phyloP scores from a whole-genome alignment of 768 basidiomycete genomes.

The Leccinum arenicola region DNA sequence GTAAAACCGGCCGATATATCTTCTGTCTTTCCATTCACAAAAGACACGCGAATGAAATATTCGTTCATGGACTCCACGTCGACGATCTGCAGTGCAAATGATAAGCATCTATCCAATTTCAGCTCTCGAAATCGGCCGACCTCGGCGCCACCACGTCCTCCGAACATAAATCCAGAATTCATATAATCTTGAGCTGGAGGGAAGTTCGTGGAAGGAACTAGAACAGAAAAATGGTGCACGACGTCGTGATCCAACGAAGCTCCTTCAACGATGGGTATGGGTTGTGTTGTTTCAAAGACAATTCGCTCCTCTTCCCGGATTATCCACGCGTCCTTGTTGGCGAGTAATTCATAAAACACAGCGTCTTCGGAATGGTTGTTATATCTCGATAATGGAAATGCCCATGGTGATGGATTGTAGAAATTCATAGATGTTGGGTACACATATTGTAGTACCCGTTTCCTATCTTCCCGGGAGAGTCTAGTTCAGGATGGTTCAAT shows the following conservation, averaged over 20 bases:
- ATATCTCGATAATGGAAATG: background rate
- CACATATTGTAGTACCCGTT: background rate
- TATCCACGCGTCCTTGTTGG: conserved; percentile 16
- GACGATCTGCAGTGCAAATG: background rate
- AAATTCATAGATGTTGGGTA: background rate
- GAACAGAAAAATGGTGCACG: conserved; percentile 13
- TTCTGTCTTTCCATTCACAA: background rate
- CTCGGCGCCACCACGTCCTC: background rate
- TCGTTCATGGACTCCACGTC: conserved; percentile 3
- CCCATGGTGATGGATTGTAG: background rate
- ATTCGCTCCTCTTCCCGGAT: conserved; percentile 18
- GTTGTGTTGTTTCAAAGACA: conserved; percentile 17
- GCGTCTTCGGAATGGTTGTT: background rate
- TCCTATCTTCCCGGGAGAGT: conserved; percentile 1
- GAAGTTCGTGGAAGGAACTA: conserved; percentile 23
- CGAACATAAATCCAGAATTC: background rate
- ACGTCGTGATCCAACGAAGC: background rate
- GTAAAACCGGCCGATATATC: conserved; percentile 12
- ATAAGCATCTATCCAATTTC: background rate
- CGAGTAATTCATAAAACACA: background rate
- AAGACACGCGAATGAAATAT: conserved; percentile 7
- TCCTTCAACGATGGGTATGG: background rate
- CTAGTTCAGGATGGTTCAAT: background rate
- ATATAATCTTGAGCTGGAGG: conserved; percentile 11
- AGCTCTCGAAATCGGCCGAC: background rate